Conservation (phyloP, 2,329 filamentous ascomycete species). For the Cadophora malorum region DNA sequence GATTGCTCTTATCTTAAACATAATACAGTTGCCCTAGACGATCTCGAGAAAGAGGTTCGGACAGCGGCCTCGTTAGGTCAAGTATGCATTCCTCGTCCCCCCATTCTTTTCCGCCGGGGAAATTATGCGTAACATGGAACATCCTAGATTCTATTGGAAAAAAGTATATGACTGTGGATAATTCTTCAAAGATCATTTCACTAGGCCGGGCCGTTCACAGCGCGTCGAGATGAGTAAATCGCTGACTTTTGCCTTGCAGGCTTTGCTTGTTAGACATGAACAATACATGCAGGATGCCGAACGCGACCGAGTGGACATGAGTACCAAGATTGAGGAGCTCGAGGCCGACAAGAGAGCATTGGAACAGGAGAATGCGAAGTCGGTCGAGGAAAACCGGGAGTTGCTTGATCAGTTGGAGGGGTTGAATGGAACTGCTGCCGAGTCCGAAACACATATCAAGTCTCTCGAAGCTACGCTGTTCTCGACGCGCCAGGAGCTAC, state of each 20-base stretch:
- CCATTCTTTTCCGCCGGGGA: conserved; percentile 33
- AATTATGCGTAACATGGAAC: conserved; percentile 17
- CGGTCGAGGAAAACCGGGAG: conserved; percentile 81
- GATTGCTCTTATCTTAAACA: conserved; percentile 83
- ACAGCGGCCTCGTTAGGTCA: conserved; percentile 88
- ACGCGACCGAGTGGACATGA: conserved; percentile 78
- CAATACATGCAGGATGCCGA: conserved; percentile 93
- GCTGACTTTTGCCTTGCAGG: conserved; percentile 82
- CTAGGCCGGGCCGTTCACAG: conserved; percentile 1
- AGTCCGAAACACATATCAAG: conserved; percentile 82
- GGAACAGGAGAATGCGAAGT: conserved; percentile 77
- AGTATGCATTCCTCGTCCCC: conserved; percentile 65
- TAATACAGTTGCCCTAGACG: conserved; percentile 79
- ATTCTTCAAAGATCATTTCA: conserved; percentile 10
- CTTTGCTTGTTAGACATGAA: conserved; percentile 89
- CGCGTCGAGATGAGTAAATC: conserved; percentile 43
- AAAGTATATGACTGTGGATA: conserved; percentile 16
- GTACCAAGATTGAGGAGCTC: conserved; percentile 74
- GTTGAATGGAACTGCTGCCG: conserved; percentile 78
- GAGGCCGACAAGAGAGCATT: conserved; percentile 76
- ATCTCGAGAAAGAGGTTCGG: conserved; percentile 85
- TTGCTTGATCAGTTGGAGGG: conserved; percentile 85
- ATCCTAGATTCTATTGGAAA: conserved; percentile 11
- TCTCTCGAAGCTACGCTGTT: conserved; percentile 78
- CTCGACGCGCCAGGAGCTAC: conserved; percentile 78